Evolutionary conservation across 2,329 filamentous ascomycete genomes (phyloP), one percentile per base, ranked within the genome.

Genomic region (Clonostachys rosea): DNA sequence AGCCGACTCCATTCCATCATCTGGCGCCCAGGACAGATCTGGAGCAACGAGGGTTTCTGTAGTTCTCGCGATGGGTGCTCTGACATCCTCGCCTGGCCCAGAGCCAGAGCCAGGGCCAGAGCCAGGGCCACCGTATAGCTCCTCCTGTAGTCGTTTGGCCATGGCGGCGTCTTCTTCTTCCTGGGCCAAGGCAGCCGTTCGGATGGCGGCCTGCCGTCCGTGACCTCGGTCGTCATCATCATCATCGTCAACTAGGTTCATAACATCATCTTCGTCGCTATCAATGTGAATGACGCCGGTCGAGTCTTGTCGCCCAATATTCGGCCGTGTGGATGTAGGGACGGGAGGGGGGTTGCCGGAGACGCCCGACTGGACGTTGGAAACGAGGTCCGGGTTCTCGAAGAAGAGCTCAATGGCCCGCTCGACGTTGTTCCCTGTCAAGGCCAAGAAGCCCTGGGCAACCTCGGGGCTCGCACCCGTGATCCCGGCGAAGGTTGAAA

Each of bases 141-240:
- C 91, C 60, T 99, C 88, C 64, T 99, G 94, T 50, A 99, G 67
- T 48, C 89, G 82, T 64, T 91, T 83, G 7, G 94, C 94, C 84
- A 97, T 92, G 40, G 89, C 91, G 45, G 90, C 91, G 59, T 99
- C 94, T 59, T 96, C 91, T 53, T 96, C 91, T 54, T 87, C 81
- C 46, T 83, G 74, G 14, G 78, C 81, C 37, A 75, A 67, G 2
- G 61, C 61, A 5, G 61, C 67, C 1, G 65, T 69, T 18, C 66
- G 64, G 24, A 30, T 30, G 30, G 66, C 65, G 5, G 69, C 68
- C 16, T 70, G 69, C 16, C 68, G 62, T 16, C 66, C 66, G 46
- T 70, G 65, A 47, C 65, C 67, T 34, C 62, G 59, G 14, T 64
- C 60, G 18, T 68, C 61, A 47, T 70, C 65, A 36, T 64, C 58